A percentile compares a stretch with the other conserved stretches of the same genome.
phyloP scores from a whole-genome alignment of 2,329 filamentous ascomycete species.

The Arthrobotrys entomopaga region DNA sequence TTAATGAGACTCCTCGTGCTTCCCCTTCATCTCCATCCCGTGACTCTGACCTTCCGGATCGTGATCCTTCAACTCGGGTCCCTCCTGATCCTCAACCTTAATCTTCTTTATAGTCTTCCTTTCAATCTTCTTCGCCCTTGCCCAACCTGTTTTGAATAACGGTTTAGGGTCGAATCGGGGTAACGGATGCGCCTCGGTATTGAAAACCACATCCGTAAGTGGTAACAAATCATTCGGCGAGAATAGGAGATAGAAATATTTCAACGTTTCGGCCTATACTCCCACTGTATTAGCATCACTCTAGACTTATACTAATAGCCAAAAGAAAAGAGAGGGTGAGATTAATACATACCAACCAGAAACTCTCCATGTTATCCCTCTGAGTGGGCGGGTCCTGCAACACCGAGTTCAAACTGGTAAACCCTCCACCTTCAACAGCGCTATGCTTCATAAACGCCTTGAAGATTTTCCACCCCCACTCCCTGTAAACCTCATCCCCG shows the following conservation, averaged over 20 bases:
- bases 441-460: conserved; percentile 88
- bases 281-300: conserved; percentile 15
- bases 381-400: conserved; percentile 74
- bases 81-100: background rate
- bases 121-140: conserved; percentile 68
- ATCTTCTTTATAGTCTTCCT: background rate
- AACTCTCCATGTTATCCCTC: conserved; percentile 97
- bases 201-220: conserved; percentile 87
- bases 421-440: conserved; percentile 77
- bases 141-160: conserved; percentile 83
- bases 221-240: conserved; percentile 83
- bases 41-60: conserved; percentile 20
- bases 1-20: conserved; percentile 30
- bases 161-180: conserved; percentile 84
- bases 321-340: background rate
- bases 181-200: conserved; percentile 93
- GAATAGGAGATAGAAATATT: conserved; percentile 97
- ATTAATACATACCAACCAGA: conserved; percentile 81
- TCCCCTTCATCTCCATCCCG: conserved; percentile 30
- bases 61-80: conserved; percentile 25
- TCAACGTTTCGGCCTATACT: conserved; percentile 85
- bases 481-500: conserved; percentile 83
- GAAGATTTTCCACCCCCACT: conserved; percentile 99
- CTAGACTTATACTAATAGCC: conserved; percentile 1
- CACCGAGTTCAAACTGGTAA: conserved; percentile 82